These are phyloP conservation scores for Aphanomyces euteiches DNA, from an alignment of 352 stramenopile species.

Conservation along the genomic window DNA sequence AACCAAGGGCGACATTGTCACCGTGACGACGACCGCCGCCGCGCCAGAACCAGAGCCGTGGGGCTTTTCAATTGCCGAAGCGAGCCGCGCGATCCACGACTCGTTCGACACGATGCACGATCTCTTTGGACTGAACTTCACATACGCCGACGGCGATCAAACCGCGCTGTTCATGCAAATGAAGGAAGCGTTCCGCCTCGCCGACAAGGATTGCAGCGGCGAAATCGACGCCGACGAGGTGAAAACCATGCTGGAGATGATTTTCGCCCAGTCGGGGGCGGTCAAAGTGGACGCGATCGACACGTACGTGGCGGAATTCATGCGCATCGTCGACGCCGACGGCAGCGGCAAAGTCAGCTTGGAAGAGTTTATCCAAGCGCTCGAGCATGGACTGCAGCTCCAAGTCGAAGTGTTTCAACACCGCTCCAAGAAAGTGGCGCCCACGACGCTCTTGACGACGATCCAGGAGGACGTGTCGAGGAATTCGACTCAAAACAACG, in stretches of 20 bases:
- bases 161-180: slow-evolving; percentile 86
- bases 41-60: neutral
- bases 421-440: neutral
- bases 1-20: no score
- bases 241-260: slow-evolving; percentile 64
- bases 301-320: slow-evolving; percentile 70
- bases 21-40: no score
- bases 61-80: slow-evolving; percentile 46
- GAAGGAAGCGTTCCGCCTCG: slow-evolving; percentile 76
- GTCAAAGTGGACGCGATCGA: slow-evolving; percentile 68
- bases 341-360: slow-evolving; percentile 69
- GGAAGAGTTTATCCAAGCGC: slow-evolving; percentile 73
- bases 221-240: slow-evolving; percentile 80
- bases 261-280: slow-evolving; percentile 71
- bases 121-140: slow-evolving; percentile 69
- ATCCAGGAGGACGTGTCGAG: neutral
- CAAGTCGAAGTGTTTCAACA: slow-evolving; percentile 72
- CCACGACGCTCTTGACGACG: neutral
- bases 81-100: slow-evolving; percentile 50
- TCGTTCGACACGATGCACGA: slow-evolving; percentile 68
- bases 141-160: slow-evolving; percentile 72
- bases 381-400: slow-evolving; percentile 71
- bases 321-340: slow-evolving; percentile 65
- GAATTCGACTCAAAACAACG: neutral
- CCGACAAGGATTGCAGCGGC: slow-evolving; percentile 73